A percentile compares a stretch with the other conserved stretches of the same genome.
Conservation (phyloP, 2,329 filamentous ascomycete genomes). For the Paraphaeosphaeria minitans region DNA sequence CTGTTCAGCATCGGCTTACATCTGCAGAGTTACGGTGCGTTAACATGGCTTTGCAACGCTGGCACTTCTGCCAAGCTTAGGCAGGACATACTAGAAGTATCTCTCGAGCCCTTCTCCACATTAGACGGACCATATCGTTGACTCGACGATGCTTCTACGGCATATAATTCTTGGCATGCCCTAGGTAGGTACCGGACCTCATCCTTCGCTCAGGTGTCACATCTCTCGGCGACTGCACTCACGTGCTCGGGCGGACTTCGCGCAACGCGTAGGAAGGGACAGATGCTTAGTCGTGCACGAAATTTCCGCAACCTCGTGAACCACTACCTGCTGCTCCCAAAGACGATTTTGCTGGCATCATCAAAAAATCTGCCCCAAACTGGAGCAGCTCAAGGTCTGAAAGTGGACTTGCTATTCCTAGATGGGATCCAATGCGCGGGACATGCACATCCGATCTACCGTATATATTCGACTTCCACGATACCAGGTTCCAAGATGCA, state of each 20-base stretch:
- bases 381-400: too few species aligned
- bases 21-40: neutral
- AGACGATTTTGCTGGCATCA: too few species aligned
- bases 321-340: neutral
- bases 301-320: neutral
- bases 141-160: neutral
- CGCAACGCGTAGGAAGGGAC: neutral
- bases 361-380: too few species aligned
- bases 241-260: conserved; percentile 5
- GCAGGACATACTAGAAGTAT: neutral
- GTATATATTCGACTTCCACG: too few species aligned
- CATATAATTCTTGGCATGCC: neutral
- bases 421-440: too few species aligned
- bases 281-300: neutral
- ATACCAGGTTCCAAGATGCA: too few species aligned
- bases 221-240: neutral
- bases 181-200: neutral
- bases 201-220: neutral
- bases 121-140: neutral
- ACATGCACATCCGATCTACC: too few species aligned
- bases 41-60: neutral
- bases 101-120: neutral
- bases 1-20: neutral
- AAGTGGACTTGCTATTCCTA: too few species aligned
- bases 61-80: neutral